phyloP scores from a whole-genome alignment of 2,329 filamentous ascomycete species.

The Exophiala xenobiotica region DNA sequence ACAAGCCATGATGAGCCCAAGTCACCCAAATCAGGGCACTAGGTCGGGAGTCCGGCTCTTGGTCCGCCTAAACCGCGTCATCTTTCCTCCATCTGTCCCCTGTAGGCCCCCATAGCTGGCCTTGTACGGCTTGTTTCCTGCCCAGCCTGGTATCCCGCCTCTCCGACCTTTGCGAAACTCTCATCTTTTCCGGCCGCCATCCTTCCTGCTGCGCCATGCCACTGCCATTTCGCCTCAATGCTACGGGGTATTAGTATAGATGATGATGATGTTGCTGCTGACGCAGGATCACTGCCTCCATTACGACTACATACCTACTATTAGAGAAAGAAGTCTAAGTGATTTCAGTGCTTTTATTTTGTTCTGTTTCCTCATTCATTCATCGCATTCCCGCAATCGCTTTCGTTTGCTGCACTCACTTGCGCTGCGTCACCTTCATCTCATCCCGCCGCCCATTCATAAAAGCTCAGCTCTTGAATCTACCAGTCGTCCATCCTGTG shows the following conservation, averaged over 20 bases:
- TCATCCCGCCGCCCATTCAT: not conserved
- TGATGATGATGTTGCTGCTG: slow-evolving; percentile 1
- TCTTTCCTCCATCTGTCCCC: too few relatives aligned
- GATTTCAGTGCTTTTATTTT: not conserved
- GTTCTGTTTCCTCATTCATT: not conserved
- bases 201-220: slow-evolving; percentile 6
- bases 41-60: not conserved
- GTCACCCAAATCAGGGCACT: too few relatives aligned
- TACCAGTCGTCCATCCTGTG: not conserved
- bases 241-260: not conserved
- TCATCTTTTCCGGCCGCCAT: not conserved
- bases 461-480: not conserved
- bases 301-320: not conserved
- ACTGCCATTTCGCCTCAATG: not conserved
- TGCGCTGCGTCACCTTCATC: not conserved
- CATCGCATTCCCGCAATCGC: not conserved
- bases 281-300: not conserved
- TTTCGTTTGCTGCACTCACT: slow-evolving; percentile 1
- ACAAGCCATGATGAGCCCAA: too few relatives aligned
- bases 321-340: not conserved
- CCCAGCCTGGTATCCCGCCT: not conserved
- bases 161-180: not conserved
- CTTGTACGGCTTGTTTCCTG: not conserved
- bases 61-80: not conserved
- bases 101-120: too few relatives aligned